Conservation (phyloP, 306 rosid species). For the Dalbergia cochinchinensis region DNA sequence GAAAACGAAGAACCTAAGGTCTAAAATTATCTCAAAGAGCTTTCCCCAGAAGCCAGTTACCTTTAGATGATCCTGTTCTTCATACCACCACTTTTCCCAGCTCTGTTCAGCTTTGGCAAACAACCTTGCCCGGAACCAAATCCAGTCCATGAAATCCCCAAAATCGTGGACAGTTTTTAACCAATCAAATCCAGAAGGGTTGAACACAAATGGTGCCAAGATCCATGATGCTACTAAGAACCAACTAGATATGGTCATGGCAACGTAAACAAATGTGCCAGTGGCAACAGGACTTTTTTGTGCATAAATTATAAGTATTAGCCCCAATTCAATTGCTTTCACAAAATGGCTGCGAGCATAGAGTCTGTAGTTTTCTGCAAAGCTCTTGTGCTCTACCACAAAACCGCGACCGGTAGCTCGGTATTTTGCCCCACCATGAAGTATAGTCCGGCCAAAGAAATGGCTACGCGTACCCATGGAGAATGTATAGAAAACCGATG, state of each 20-base stretch:
- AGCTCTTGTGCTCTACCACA: constrained; percentile 84
- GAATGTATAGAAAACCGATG: constrained; percentile 88
- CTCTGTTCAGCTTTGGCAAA: constrained; percentile 93
- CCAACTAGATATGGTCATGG: constrained; percentile 85
- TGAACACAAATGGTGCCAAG: constrained; percentile 84
- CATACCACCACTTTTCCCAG: constrained; percentile 98
- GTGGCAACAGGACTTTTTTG: constrained; percentile 67
- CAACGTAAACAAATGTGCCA: constrained; percentile 73
- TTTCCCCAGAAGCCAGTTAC: constrained; percentile 81
- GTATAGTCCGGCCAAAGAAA: constrained; percentile 82
- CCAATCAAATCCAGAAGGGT: constrained; percentile 96
- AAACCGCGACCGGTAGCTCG: constrained; percentile 96
- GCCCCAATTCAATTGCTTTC: constrained; percentile 88
- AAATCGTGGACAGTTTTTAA: constrained; percentile 83
- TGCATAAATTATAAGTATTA: constrained; percentile 77
- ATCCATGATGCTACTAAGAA: constrained; percentile 83
- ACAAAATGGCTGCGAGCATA: constrained; percentile 93
- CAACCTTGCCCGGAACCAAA: constrained; percentile 77
- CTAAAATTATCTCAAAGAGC: constrained; percentile 76
- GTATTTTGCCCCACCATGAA: constrained; percentile 93
- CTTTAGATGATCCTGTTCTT: constrained; percentile 87
- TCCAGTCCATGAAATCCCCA: constrained; percentile 86
- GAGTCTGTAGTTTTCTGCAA: constrained; percentile 91
- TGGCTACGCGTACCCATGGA: constrained; percentile 89
- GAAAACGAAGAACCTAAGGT: constrained; percentile 84